Base-by-base conservation (phyloP, 2,329 filamentous ascomycete genomes). In the Xylariaceae sp. region DNA sequence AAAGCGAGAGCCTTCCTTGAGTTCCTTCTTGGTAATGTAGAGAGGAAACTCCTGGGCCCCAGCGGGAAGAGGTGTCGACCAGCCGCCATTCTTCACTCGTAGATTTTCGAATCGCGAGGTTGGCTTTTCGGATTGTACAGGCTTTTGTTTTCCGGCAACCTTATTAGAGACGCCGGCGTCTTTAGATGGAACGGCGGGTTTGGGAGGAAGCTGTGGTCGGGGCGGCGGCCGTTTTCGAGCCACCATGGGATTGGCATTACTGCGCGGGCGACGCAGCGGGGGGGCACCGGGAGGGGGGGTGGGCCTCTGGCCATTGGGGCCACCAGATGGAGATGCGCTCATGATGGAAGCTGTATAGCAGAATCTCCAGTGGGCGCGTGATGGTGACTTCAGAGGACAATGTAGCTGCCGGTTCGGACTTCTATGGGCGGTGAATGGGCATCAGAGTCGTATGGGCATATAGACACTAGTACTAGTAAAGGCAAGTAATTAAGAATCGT, bases 1-100 rank as follows among this genome's bases (percentile, higher is more conserved):
- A 66, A 91, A 85, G 47, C 92, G 87, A 56, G 95, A 74, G 4
- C 87, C 88, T 62, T 94, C 87, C 53, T 89, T 79, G 48, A 96
- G 72, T 7, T 86, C 84, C 65, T 86, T 85, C 72, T 95, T 95
- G 5, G 89, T 95, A 5, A 91, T 89, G 60, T 90, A 83, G 19
- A 97, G 78, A 11, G 89, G 89, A 63, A 85, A 85, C 27, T 73
- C 70, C 30, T 67, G 69, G 19, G 64, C 62, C 1, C 71, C 73
- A 0, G 68, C 65, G 2, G 76, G 74, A 1, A 77, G 73, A 31
- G 79, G 74, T 45, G 78, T 74, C 3, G 80, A 80, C 83, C 83
- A 86, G 43, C 83, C 83, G 42, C 76, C 78, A 63, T 80, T 75
- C 58, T 74, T 70, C 54, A 69, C 68, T 46, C 76, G 77, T 54